Conservation (phyloP, 768 basidiomycete genomes). For the Gautieria morchelliformis region DNA sequence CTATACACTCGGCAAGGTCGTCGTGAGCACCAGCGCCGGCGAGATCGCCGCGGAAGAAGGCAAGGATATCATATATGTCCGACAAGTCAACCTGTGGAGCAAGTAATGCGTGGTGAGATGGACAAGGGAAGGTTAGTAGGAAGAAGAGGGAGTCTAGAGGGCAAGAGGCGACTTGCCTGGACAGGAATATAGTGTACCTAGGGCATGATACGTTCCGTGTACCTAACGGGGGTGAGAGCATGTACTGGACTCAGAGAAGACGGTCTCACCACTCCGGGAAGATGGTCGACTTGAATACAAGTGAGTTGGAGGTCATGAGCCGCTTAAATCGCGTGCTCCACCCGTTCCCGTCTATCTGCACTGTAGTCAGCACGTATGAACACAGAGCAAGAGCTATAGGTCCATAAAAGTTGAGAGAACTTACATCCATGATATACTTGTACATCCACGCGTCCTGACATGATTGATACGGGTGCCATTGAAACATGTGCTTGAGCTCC, state of each 20-base stretch:
- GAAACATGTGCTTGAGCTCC: slow-evolving; percentile 35
- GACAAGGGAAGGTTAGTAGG: no score
- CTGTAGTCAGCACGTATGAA: no score
- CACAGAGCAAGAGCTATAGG: no score
- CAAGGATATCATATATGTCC: no score
- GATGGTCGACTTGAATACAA: slow-evolving; percentile 61
- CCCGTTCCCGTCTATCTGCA: slow-evolving; percentile 51
- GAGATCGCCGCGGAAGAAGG: slow-evolving; percentile 48
- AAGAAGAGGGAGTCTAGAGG: background rate
- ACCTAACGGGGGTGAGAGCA: slow-evolving; percentile 28
- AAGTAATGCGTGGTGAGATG: no score
- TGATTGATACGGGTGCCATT: slow-evolving; percentile 37
- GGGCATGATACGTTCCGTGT: slow-evolving; percentile 43
- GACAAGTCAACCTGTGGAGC: slow-evolving; percentile 40
- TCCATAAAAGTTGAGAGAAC: slow-evolving; percentile 7
- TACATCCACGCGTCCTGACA: slow-evolving; percentile 41
- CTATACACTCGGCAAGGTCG: slow-evolving; percentile 46
- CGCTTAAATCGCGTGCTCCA: slow-evolving; percentile 67
- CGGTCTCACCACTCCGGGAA: slow-evolving; percentile 59
- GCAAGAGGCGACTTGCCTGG: slow-evolving; percentile 22
- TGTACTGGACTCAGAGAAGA: background rate
- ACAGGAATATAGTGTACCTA: no score
- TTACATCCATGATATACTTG: no score
- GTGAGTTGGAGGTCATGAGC: slow-evolving; percentile 49
- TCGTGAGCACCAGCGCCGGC: slow-evolving; percentile 50